Evolutionary conservation across 78 protist genomes (phyloP).

Genomic region (Monocercomonoides exilis): DNA sequence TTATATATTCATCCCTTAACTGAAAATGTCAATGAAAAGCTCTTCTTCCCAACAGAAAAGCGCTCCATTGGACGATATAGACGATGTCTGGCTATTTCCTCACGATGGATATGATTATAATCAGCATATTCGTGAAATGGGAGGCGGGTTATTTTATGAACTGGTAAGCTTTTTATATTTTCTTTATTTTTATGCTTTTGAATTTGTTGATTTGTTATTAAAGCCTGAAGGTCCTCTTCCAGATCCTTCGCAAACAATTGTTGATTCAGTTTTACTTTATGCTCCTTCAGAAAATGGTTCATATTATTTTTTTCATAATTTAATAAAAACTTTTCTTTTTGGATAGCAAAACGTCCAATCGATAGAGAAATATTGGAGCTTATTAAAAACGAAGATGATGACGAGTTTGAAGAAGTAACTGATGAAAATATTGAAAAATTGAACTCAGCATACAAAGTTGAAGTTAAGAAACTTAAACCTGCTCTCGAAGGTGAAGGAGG

Average conservation of each 20-base stretch:
- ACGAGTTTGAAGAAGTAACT: background rate
- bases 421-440: background rate
- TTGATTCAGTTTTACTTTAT: background rate
- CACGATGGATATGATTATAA: background rate
- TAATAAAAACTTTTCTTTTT: too few species aligned
- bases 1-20: too few species aligned
- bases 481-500: background rate
- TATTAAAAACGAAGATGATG: background rate
- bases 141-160: background rate
- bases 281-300: background rate
- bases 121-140: background rate
- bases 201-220: background rate
- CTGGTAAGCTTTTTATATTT: background rate
- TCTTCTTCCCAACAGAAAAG: too few species aligned
- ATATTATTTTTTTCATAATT: too few species aligned
- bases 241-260: background rate
- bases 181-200: background rate
- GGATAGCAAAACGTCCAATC: too few species aligned
- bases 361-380: too few species aligned
- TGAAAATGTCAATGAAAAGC: too few species aligned
- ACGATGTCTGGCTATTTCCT: background rate
- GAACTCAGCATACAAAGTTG: background rate
- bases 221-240: background rate
- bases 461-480: background rate
- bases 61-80: too few species aligned